Conservation (phyloP, 441 rosid species). For the Bruguiera hainesii region DNA sequence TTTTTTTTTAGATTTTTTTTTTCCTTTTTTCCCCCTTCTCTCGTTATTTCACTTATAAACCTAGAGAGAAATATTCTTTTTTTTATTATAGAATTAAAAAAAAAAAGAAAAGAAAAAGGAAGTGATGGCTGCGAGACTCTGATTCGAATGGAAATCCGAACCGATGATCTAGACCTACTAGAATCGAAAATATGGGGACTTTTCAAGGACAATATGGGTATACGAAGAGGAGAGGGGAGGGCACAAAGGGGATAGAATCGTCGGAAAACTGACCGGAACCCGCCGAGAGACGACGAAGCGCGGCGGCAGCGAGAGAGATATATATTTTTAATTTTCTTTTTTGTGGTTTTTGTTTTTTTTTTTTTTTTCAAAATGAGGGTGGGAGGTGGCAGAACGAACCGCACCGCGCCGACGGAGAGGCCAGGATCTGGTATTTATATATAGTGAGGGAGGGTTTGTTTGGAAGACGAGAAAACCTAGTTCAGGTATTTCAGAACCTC, state of each 20-base stretch:
- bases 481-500: not conserved
- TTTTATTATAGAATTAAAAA: no score
- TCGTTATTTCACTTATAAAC: not conserved
- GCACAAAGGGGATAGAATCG: slow-evolving; percentile 37
- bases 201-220: slow-evolving; percentile 4
- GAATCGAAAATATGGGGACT: not conserved
- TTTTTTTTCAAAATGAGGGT: not conserved
- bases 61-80: slow-evolving; percentile 15
- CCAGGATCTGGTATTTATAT: slow-evolving; percentile 22
- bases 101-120: slow-evolving; percentile 1
- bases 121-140: not conserved
- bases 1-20: slow-evolving; percentile 14
- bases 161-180: not conserved
- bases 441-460: slow-evolving; percentile 8
- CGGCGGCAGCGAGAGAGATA: not conserved
- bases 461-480: slow-evolving; percentile 35
- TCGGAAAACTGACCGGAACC: slow-evolving; percentile 26
- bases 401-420: slow-evolving; percentile 41
- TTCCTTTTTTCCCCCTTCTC: slow-evolving; percentile 17
- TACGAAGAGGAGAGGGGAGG: slow-evolving; percentile 21
- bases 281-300: slow-evolving; percentile 21
- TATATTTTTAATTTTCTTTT: slow-evolving; percentile 5
- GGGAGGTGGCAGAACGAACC: slow-evolving; percentile 47
- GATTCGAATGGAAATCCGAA: not conserved
- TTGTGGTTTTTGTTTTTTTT: slow-evolving; percentile 17